These are phyloP conservation scores for Multifurca ochricompacta DNA, from an alignment of 768 basidiomycete species.

Conservation along the genomic window DNA sequence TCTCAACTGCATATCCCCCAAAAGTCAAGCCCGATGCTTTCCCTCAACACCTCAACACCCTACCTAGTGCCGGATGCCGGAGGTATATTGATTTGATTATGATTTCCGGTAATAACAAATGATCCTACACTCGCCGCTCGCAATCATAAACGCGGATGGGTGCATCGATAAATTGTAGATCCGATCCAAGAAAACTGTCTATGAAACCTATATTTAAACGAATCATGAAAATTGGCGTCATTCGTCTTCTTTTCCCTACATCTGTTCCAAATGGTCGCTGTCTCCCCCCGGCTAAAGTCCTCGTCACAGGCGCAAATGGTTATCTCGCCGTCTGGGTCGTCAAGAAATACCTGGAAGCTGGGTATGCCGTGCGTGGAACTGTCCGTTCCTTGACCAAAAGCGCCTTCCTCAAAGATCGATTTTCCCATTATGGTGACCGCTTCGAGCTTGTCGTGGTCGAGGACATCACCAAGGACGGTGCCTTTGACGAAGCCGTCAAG, in stretches of 20 bases:
- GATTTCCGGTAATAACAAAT: too few relatives aligned
- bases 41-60: too few relatives aligned
- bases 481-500: slow-evolving; percentile 74
- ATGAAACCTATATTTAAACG: too few relatives aligned
- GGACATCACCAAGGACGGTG: slow-evolving; percentile 55
- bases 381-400: slow-evolving; percentile 59
- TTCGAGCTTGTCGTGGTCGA: slow-evolving; percentile 61
- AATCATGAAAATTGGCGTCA: too few relatives aligned
- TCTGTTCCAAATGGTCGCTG: slow-evolving; percentile 29
- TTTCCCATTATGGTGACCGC: slow-evolving; percentile 45
- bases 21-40: too few relatives aligned
- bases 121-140: too few relatives aligned
- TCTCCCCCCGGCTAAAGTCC: slow-evolving; percentile 33
- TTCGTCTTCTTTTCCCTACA: background rate
- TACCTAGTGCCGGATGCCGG: too few relatives aligned
- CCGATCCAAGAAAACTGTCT: too few relatives aligned
- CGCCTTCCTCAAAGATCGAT: slow-evolving; percentile 44
- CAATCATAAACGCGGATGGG: too few relatives aligned
- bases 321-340: slow-evolving; percentile 57
- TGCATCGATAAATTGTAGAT: too few relatives aligned
- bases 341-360: slow-evolving; percentile 45
- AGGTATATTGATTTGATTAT: too few relatives aligned
- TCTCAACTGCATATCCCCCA: too few relatives aligned
- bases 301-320: slow-evolving; percentile 54
- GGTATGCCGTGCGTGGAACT: slow-evolving; percentile 58